Base-by-base conservation (phyloP, 2,329 filamentous ascomycete species). In the Akanthomyces muscarius region DNA sequence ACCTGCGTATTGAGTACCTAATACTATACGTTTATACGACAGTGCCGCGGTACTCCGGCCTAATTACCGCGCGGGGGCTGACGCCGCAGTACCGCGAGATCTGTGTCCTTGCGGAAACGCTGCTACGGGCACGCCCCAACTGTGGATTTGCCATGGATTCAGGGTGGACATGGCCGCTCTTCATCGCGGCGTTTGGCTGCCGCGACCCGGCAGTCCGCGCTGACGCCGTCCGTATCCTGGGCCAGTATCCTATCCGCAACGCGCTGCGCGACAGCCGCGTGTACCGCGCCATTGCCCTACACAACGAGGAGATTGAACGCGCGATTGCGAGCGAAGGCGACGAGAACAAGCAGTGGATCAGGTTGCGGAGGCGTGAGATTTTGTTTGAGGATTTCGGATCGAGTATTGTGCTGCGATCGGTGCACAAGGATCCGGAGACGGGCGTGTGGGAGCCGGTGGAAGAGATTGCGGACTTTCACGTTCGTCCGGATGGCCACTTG, bases 111-210 rank as follows among this genome's bases (percentile, higher is more conserved):
- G 72, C 73, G 6, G 76, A 77, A 61, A 73, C 71, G 2, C 64
- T 80, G 4, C 72, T 81, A 28, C 65, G 66, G 30, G 68, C 70
- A 13, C 72, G 73, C 14, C 74, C 69, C 13, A 76, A 68, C 63
- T 75, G 75, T n/a, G 72, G 72, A 57, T 80, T 81, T 63, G 74
- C 78, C 0, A 77, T 81, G 76, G 78, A 81, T 63, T 74, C 77
- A 2, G 79, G 79, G 0, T 78, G 77, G 68, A 78, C 77, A 7
- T 78, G 78, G 77, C 77, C 77, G 0, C 69, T 81, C 4, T 77
- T 79, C 28, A 67, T 79, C 5, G 73, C 75, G 4, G 71, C 78
- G 0, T 76, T 78, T 68, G 75, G 73, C 7, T 80, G 77, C 52
- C 73, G 77, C 8, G 75, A 79, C 54, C 68, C 70, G 4, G 64